Evolutionary conservation across 1,284 basidiomycete species (phyloP).

Genomic region (Heterobasidion occidentale): DNA sequence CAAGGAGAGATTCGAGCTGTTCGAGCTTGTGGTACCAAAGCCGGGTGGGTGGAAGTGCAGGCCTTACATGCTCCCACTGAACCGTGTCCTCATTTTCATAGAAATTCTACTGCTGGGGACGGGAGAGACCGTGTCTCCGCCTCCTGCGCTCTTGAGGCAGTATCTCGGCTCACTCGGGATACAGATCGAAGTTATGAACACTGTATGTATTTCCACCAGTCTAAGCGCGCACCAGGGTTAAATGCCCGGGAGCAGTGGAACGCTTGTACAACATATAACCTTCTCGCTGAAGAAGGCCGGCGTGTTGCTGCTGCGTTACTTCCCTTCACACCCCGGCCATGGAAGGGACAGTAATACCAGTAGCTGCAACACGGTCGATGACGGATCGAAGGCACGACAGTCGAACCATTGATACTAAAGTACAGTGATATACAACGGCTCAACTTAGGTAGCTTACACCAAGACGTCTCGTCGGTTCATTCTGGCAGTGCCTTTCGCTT

Average conservation of each 20-base stretch:
- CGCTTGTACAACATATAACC: slow-evolving; percentile 91
- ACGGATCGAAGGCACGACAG: too few species aligned
- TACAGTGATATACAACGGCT: too few species aligned
- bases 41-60: slow-evolving; percentile 57
- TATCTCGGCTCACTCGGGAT: slow-evolving; percentile 78
- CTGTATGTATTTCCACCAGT: slow-evolving; percentile 39
- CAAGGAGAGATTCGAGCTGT: slow-evolving; percentile 68
- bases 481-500: slow-evolving; percentile 32
- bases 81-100: slow-evolving; percentile 20
- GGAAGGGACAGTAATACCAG: slow-evolving; percentile 21
- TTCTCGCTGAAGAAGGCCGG: slow-evolving; percentile 87
- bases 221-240: not conserved
- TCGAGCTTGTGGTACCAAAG: slow-evolving; percentile 76
- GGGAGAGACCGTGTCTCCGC: slow-evolving; percentile 64
- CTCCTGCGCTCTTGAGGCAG: slow-evolving; percentile 61
- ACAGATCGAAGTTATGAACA: slow-evolving; percentile 91
- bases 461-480: not conserved
- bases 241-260: slow-evolving; percentile 52
- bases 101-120: slow-evolving; percentile 91
- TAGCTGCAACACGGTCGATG: too few species aligned
- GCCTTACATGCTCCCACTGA: too few species aligned
- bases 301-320: slow-evolving; percentile 86
- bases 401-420: too few species aligned
- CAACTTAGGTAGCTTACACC: too few species aligned
- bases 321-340: slow-evolving; percentile 45